Conservation (phyloP, 106 monocot species). For the Dendrobium nobile region DNA sequence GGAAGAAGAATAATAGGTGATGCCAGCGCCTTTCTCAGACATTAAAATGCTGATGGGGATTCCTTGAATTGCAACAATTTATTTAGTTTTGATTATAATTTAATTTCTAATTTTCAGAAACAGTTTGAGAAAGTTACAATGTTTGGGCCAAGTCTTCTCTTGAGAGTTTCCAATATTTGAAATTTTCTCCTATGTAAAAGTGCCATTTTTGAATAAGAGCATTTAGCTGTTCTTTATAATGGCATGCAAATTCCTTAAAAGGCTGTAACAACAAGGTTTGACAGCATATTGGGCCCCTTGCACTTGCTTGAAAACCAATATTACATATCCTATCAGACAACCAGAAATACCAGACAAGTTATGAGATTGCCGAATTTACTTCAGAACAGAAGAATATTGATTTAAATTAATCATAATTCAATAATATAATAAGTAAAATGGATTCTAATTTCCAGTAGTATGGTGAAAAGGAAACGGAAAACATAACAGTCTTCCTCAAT, state of each 20-base stretch:
- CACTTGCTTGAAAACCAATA: neutral
- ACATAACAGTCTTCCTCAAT: too few species aligned
- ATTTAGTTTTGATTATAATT: constrained; percentile 41
- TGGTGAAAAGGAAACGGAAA: neutral
- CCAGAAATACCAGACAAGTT: neutral
- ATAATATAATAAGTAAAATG: neutral
- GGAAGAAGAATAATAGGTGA: neutral
- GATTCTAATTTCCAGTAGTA: neutral
- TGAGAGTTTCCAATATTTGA: too few species aligned
- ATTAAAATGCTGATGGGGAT: constrained; percentile 13
- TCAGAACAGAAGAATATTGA: neutral
- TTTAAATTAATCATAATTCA: neutral
- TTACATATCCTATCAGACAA: neutral
- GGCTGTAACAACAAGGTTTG: too few species aligned
- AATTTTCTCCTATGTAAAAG: too few species aligned
- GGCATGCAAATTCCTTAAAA: too few species aligned
- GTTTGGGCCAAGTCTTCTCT: too few species aligned
- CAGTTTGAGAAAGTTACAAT: constrained; percentile 72
- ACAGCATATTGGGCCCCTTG: too few species aligned
- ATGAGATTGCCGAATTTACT: neutral
- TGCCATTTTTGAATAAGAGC: too few species aligned
- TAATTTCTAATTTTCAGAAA: constrained; percentile 76
- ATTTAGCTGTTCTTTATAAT: too few species aligned
- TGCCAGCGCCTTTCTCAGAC: neutral
- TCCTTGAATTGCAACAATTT: neutral